A percentile compares a stretch with the other conserved stretches of the same genome.
Conservation (phyloP, 192 early-diverging fungal species). For the Cetraspora pellucida region DNA sequence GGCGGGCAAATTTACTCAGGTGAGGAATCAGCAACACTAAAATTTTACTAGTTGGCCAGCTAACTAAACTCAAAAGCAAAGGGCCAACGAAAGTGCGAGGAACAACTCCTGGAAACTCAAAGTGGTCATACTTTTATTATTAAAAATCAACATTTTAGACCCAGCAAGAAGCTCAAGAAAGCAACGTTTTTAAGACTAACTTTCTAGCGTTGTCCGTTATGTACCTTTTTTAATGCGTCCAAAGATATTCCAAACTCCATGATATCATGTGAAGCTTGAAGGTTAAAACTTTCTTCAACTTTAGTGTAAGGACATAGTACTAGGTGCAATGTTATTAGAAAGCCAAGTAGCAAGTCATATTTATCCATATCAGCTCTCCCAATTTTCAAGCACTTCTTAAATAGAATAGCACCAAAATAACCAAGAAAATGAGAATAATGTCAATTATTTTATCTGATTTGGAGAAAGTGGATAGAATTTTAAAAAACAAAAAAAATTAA, state of each 20-base stretch:
- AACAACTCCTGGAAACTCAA: slow-evolving; percentile 93
- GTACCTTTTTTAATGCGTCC: slow-evolving; percentile 38
- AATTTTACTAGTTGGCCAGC: slow-evolving; percentile 51
- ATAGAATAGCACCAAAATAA: too few relatives aligned
- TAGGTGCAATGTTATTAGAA: slow-evolving; percentile 40
- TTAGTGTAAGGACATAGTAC: slow-evolving; percentile 81
- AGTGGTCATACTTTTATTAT: slow-evolving; percentile 73
- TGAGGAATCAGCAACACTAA: slow-evolving; percentile 29
- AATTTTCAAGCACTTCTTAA: too few relatives aligned
- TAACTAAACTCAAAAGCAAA: slow-evolving; percentile 55
- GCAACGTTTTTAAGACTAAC: neutral
- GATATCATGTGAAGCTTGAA: slow-evolving; percentile 93
- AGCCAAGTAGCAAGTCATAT: slow-evolving; percentile 18
- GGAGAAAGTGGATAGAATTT: too few relatives aligned
- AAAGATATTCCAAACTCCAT: slow-evolving; percentile 55
- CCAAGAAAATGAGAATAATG: too few relatives aligned
- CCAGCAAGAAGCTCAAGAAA: too few relatives aligned
- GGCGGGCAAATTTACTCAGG: slow-evolving; percentile 39
- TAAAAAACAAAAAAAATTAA: too few relatives aligned
- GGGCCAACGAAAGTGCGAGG: slow-evolving; percentile 93
- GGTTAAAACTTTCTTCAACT: slow-evolving; percentile 96
- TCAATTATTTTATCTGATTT: too few relatives aligned
- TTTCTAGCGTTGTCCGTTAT: neutral
- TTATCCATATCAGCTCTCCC: slow-evolving; percentile 11
- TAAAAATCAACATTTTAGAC: too few relatives aligned